Evolutionary conservation across 805 yeast genomes (phyloP), one percentile per base, ranked within the genome.

Genomic region (Yamadazyma nakazawae): DNA sequence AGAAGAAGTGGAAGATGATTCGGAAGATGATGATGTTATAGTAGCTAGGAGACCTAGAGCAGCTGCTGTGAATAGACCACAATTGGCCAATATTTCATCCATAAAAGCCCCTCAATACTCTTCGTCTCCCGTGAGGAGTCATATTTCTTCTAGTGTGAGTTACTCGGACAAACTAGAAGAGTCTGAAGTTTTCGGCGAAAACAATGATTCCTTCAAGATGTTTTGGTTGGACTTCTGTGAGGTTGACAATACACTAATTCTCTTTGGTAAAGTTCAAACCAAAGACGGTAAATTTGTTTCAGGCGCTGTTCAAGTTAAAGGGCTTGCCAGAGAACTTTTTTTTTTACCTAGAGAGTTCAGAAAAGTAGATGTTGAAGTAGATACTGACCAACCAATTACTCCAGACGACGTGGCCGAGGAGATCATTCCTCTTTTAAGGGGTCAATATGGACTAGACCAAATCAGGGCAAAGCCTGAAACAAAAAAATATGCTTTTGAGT

Each of bases 141-240:
- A 54, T 2, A 42, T 63, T 12, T 50, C 56, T 21, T 46, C 50
- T 5, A 40, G 28, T n/a, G 43, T 37, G 6, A 45, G 43, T 16
- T 59, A 63, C 48, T 66, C 72, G 2, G 71, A 67, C 28, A 72
- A 72, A 48, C 41, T 71, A 21, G 67, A 63, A 10, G 57, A 60
- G 39, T 45, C 59, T 2, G 52, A 54, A 13, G 47, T 62, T 16
- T 40, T 59, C n/a, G 56, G 52, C 9, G 54, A 51, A 12, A 59
- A 51, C 40, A 64, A 65, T n/a, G 78, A 76, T 37, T 54, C 74
- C 0, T 77, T 90, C 60, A 79, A 80, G 56, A 82, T 92, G 83
- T 94, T 78, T 63, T 94, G 97, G 97, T 67, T 87, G 26, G 99
- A 94, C 64, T 90, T 82, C 62, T 75, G 85, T 19, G 98, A 92